These are phyloP conservation scores for Trichoderma aggressivum DNA, from an alignment of 2,329 filamentous ascomycete species.

Conservation along the genomic window DNA sequence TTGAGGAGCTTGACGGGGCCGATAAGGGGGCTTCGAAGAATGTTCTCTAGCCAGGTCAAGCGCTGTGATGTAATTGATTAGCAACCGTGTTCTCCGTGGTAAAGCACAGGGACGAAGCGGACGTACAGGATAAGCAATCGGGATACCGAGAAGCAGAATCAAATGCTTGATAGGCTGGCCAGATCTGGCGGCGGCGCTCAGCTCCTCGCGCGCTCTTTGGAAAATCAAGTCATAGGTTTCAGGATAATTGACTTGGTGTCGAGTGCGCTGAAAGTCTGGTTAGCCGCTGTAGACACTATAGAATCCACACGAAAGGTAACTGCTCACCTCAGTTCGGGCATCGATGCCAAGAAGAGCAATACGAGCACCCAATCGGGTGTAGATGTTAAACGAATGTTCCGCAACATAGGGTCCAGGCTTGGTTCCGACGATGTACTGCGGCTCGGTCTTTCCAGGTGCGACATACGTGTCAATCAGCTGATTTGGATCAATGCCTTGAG, in stretches of 20 bases:
- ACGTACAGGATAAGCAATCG: constrained; percentile 74
- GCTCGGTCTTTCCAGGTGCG: constrained; percentile 50
- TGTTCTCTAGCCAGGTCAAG: constrained; percentile 94
- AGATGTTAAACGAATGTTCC: constrained; percentile 82
- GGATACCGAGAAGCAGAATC: constrained; percentile 82
- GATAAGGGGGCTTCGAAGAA: constrained; percentile 80
- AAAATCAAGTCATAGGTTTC: constrained; percentile 87
- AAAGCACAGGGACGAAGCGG: constrained; percentile 29
- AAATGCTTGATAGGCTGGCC: constrained; percentile 84
- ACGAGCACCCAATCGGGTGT: constrained; percentile 75
- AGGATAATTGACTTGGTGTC: constrained; percentile 91
- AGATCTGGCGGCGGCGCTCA: constrained; percentile 61
- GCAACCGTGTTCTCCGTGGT: background rate
- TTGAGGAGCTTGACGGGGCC: constrained; percentile 86
- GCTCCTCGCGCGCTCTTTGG: constrained; percentile 67
- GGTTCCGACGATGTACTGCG: constrained; percentile 75
- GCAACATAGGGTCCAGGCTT: constrained; percentile 84
- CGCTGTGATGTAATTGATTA: constrained; percentile 46
- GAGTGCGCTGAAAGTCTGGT: constrained; percentile 59
- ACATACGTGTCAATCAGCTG: constrained; percentile 77
- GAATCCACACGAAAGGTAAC: background rate
- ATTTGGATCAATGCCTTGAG: constrained; percentile 61
- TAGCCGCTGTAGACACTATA: background rate
- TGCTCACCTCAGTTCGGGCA: constrained; percentile 75
- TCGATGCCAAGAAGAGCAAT: constrained; percentile 87